These are phyloP conservation scores for thale cress (Arabidopsis thaliana) DNA, from an alignment of 345 rosid genomes.

Conservation along the genomic window DNA sequence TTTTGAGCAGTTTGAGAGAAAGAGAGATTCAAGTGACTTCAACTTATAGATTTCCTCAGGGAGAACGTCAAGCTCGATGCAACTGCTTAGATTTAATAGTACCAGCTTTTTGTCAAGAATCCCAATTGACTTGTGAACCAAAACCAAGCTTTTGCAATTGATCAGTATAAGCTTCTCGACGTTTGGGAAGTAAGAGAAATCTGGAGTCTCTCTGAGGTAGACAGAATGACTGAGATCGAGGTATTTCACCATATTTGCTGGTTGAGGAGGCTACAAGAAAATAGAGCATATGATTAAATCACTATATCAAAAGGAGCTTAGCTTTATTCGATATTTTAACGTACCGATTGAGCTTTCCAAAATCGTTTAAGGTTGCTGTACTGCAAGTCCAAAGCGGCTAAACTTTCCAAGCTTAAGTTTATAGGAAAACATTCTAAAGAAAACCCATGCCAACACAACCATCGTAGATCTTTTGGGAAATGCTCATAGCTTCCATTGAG, in stretches of 20 bases:
- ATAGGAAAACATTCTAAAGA: background rate
- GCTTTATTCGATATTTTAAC: background rate
- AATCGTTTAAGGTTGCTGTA: background rate
- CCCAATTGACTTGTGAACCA: background rate
- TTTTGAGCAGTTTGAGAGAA: slow-evolving; percentile 6
- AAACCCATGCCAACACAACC: slow-evolving; percentile 16
- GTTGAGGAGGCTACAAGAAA: background rate
- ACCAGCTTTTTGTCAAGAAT: slow-evolving; percentile 17
- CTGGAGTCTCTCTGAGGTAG: slow-evolving; percentile 3
- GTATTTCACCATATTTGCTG: background rate
- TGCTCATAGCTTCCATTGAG: background rate
- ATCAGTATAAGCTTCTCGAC: slow-evolving; percentile 9
- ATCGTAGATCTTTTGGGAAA: slow-evolving; percentile 7
- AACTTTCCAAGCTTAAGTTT: too few species aligned
- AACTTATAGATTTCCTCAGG: slow-evolving; percentile 11
- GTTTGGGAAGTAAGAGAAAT: slow-evolving; percentile 4
- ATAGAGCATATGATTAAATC: background rate
- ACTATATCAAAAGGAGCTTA: background rate
- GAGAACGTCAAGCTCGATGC: background rate
- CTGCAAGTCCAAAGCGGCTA: background rate
- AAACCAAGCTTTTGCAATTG: slow-evolving; percentile 5
- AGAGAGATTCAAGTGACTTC: slow-evolving; percentile 6
- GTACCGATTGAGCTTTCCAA: background rate
- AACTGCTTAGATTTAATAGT: slow-evolving; percentile 10
- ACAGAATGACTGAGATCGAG: slow-evolving; percentile 19